Base-by-base conservation (phyloP, 164 flowering plant species). In the Vitis amurensis region DNA sequence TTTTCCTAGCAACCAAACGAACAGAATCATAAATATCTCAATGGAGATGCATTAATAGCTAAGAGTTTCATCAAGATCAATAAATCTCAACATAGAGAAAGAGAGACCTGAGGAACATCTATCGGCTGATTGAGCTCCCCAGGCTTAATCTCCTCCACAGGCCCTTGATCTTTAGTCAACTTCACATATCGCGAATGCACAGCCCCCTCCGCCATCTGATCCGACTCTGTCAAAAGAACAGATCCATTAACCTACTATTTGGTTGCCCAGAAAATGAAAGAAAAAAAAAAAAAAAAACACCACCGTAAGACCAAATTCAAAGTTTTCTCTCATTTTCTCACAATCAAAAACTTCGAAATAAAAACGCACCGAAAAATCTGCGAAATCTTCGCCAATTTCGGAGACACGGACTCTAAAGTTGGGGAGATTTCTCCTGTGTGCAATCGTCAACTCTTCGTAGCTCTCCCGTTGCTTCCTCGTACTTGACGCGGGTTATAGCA, bases 61-160 rank as follows among this genome's bases (percentile, higher is more conserved):
- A 31, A 31, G 44, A 0, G 7, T 31, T 31, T 31, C 14, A 13
- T 13, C 48, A 23, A 55, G 48, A 23, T 23, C 27, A 23, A 23
- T 23, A 23, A 23, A 23, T 23, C 27, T 23, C 27, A 23, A 23
- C 27, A 23, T 23, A 61, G 50, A 48, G 17, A 61, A 55, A 64
- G 27, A 11, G 59, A 52, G 14, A 87, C 90, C 86, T 87, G 88
- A 78, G 90, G 85, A 59, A 85, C 88, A 31, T 83, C 86, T 50
- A 88, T 80, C 44, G 91, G 89, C 71, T 86, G 91, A 79, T 88
- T 88, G 27, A 88, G 91, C 77, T 88, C 91, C 1, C 91, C 89
- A 63, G 89, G 91, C 23, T 47, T 77, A 49, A 87, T 82, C 29
- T 87, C 91, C 58, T 79, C 78, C 53, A 74, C 9, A 58, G 85